Evolutionary conservation across 2,329 filamentous ascomycete species (phyloP), one percentile per base, ranked within the genome.

Genomic region (Paecilomyces formosus): DNA sequence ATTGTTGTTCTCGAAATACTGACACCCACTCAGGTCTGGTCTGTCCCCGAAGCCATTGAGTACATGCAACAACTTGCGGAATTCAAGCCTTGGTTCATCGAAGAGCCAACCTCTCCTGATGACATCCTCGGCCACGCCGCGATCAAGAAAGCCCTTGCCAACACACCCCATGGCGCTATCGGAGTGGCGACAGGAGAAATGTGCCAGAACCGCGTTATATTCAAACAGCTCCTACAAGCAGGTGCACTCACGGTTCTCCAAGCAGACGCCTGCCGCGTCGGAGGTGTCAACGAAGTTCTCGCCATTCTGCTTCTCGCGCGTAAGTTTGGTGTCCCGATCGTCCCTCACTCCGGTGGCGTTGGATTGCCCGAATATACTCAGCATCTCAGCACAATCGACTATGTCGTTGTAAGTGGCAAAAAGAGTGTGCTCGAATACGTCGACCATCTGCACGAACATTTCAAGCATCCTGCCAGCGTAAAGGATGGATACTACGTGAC

Each of bases 361-460:
- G 92, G 92, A 5, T 80, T 97, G 62, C 91, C 92, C 39, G 92
- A 97, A 76, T 96, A 96, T 78, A 96, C 92, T 0, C 90, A 96
- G 79, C 92, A 96, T 76, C 77, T 96, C 61, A 90, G 86, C 75
- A 96, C 91, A 13, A 94, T 97, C 65, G 92, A 97, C 76, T 96
- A 96, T 67, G 89, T 96, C 3, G 88, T 88, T 52, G 90, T 96
- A 1, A 88, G 82, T 61, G 92, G 89, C 18, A 89, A 92, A 81
- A 83, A 86, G 70, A 90, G 86, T 24, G 85, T 96, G 53, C 79
- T 96, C 58, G 92, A 97, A 79, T 96, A 92, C 74, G 91, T 96
- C 24, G 92, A 96, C 72, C 90, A 96, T 75, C 77, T 96, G 69
- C 92, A 96, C 75, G 92, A 96, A 82, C 92, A 96, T 77, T 96